phyloP scores from a whole-genome alignment of 176 grass and related monocot species.

The Oryza meyeriana region DNA sequence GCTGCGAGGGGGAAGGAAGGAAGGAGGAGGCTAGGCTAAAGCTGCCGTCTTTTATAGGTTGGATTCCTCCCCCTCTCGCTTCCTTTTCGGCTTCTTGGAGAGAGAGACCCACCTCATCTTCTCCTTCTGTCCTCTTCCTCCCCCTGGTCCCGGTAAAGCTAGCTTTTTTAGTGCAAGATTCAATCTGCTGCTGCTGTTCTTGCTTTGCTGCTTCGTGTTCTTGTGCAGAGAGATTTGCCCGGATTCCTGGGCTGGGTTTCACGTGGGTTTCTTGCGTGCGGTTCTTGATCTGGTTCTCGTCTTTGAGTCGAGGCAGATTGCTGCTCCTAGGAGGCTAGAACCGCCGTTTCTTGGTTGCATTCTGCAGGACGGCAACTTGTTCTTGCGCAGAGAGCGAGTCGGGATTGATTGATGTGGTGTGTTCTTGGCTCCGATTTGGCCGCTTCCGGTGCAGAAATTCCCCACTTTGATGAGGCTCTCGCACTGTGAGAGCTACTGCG shows the following conservation, averaged over 20 bases:
- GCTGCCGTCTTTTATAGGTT: conserved; percentile 50
- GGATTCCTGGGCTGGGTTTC: not conserved
- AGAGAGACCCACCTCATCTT: conserved; percentile 19
- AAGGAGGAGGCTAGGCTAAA: not conserved
- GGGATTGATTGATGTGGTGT: conserved; percentile 54
- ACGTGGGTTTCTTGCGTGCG: not conserved
- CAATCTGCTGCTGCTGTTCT: conserved; percentile 24
- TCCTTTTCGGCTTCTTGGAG: conserved; percentile 6
- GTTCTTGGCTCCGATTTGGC: conserved; percentile 33
- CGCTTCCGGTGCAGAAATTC: conserved; percentile 34
- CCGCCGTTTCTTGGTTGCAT: too few relatives aligned
- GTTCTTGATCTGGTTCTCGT: conserved; percentile 6
- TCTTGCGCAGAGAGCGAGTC: not conserved
- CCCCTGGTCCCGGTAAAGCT: not conserved
- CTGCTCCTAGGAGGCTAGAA: not conserved
- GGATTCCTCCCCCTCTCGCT: conserved; percentile 2
- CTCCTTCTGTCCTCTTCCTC: not conserved
- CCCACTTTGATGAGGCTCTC: conserved; percentile 76
- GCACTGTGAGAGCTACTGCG: conserved; percentile 67
- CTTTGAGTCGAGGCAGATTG: not conserved
- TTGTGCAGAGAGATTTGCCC: conserved; percentile 17
- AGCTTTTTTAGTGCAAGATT: conserved; percentile 29
- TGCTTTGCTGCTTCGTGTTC: conserved; percentile 1
- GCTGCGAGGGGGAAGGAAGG: not conserved
- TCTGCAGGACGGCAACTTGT: not conserved